Percentiles rank a stretch among this genome's conserved stretches.
Evolutionary conservation across 331 rosid genomes (phyloP).

Genomic region (Malus hybrid): DNA sequence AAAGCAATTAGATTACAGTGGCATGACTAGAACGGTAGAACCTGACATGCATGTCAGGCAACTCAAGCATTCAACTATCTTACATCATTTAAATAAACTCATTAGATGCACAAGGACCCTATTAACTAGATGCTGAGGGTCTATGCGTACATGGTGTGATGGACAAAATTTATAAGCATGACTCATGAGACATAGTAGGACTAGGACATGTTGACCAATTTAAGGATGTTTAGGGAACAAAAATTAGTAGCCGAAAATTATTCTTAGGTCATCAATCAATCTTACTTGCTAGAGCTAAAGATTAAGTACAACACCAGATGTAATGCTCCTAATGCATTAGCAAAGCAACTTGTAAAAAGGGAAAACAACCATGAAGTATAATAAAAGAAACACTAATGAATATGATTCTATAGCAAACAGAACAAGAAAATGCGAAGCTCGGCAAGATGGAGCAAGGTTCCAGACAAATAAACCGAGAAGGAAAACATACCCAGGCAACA

Average conservation of each 20-base stretch:
- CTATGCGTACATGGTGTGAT: neutral
- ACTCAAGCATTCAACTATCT: conserved; percentile 1
- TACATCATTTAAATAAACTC: neutral
- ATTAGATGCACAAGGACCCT: neutral
- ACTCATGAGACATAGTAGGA: neutral
- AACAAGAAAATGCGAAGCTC: neutral
- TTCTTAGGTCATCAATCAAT: neutral
- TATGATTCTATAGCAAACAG: neutral
- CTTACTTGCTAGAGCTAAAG: neutral
- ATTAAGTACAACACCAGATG: neutral
- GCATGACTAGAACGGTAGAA: neutral
- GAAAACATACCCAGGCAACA: conserved; percentile 44
- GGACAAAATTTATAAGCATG: neutral
- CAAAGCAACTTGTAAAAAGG: neutral
- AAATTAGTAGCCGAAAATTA: neutral
- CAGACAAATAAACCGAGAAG: neutral
- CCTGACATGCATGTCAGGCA: neutral
- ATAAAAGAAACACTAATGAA: neutral
- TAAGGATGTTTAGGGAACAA: no score
- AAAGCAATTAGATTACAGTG: conserved; percentile 6
- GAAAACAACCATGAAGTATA: neutral
- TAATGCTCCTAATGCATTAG: neutral
- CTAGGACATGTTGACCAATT: no score
- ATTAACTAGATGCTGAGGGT: neutral
- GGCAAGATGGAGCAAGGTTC: neutral